Base-by-base conservation (phyloP, 768 basidiomycete genomes). In the Lactarius evosmus region DNA sequence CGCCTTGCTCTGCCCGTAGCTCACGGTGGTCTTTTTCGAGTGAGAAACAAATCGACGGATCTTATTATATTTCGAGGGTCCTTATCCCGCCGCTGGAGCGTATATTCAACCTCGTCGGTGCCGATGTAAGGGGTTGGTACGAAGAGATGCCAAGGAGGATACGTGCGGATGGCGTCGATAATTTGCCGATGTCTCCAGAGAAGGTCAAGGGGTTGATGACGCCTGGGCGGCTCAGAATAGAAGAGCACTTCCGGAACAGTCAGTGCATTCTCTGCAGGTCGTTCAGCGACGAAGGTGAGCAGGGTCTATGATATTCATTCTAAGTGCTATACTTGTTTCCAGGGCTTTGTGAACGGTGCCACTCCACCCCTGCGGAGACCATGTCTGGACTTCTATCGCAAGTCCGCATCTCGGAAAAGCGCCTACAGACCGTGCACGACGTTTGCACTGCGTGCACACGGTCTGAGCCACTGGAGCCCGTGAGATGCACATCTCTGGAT, bases 71-170 rank as follows among this genome's bases (percentile, higher is more conserved):
- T 70, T 82, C 83, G 0, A 80, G 84, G 51, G 86, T 95, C 17
- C 80, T 98, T 52, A 93, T 98, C 50, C 93, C 93, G 9, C 94
- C 96, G 0, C 73, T 99, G 67, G 89, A 91, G 63, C 84, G 97
- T 52, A 84, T 99, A 51, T 93, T 98, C 79, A 93, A 89, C 69
- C 84, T 98, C 27, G 80, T 95, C 36, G 95, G 96, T 17, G 93
- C 89, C 9, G 89, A 97, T 72, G 87, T 96, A 30, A 82, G 82
- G 58, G 78, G 80, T 49, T 98, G 96, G 96, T 98, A 85, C 71
- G 81, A 88, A 55, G 86, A 88, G 32, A 94, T 95, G 93, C 91
- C 93, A 2, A 86, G 85, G 72, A 76, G 78, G 44, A 76, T 79
- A 60, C 75, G 77, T 53, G 76, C 74, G 52, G 71, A 77, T 70